phyloP scores from a whole-genome alignment of 768 basidiomycete species.

The Candolleomyces eurysporus region DNA sequence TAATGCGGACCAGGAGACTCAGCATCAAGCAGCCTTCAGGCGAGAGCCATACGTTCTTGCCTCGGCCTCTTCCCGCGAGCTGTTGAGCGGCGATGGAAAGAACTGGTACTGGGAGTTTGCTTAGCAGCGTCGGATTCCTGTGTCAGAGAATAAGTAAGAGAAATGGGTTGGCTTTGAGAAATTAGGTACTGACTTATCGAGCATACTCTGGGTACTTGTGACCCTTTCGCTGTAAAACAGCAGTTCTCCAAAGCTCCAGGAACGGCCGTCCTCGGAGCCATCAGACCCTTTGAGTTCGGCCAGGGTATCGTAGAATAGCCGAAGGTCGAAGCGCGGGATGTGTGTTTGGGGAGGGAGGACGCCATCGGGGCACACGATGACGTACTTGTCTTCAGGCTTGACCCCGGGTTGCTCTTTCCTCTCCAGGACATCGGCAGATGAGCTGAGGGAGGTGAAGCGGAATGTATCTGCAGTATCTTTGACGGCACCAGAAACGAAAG shows the following conservation, averaged over 20 bases:
- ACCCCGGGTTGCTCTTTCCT: conserved; percentile 18
- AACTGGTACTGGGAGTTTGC: conserved; percentile 68
- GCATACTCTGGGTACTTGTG: conserved; percentile 92
- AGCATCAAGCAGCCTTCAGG: conserved; percentile 87
- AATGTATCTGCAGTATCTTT: conserved; percentile 74
- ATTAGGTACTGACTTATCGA: conserved; percentile 70
- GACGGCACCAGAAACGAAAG: conserved; percentile 29
- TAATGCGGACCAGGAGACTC: conserved; percentile 67
- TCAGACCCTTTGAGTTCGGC: conserved; percentile 24
- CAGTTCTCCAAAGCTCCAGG: conserved; percentile 70
- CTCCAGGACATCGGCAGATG: conserved; percentile 28
- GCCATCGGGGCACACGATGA: conserved; percentile 51
- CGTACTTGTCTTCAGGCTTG: conserved; percentile 42
- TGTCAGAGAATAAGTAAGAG: neutral
- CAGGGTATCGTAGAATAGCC: conserved; percentile 57
- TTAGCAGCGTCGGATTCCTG: conserved; percentile 77
- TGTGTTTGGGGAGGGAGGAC: conserved; percentile 46
- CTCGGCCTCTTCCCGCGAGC: conserved; percentile 84
- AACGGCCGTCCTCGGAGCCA: conserved; percentile 11
- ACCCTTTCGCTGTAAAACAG: conserved; percentile 87
- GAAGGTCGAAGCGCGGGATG: conserved; percentile 75
- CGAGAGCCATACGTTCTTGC: conserved; percentile 89
- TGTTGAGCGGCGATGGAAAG: conserved; percentile 87
- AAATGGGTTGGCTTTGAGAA: conserved; percentile 4
- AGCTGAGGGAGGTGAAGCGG: conserved; percentile 45